Evolutionary conservation across 352 stramenopile species (phyloP), one percentile per base, ranked within the genome.

Genomic region (Globisporangium heterothallicum): DNA sequence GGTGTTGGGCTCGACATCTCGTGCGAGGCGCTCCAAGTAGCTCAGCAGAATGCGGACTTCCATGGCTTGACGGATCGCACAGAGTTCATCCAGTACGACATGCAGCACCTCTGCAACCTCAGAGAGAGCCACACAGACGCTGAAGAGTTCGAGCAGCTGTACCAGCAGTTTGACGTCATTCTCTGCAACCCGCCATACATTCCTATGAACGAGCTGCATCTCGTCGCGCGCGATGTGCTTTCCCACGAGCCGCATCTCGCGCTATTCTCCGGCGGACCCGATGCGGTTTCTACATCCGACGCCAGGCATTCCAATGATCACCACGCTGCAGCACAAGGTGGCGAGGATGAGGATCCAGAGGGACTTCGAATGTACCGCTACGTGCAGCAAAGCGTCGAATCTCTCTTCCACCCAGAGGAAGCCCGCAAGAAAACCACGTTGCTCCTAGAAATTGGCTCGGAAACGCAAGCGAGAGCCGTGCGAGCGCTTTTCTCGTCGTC

Each of bases 161-260:
- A 58, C 30, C 69, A 64, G 26, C 38, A 58, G 2, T 85, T 93
- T 43, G 79, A 90, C 48, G 74, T 85, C 10, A 62, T 94, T 36
- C 46, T 92, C 38, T 78, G 78, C 58, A 88, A 88, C 29, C 82
- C 82, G 8, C 80, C 80, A 27, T 88, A 90, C 49, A 92, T 90
- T 44, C 74, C 82, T 0, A 54, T 57, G 19, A 58, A 25, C 6
- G 78, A 91, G 41, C 49, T 84, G 3, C 42, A 68, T 35, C 67
- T 88, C n/a, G 64, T 92, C 2, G 77, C 66, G 5, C 29, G 54
- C 3, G 75, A 88, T 19, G 77, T 89, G 13, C 59, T 89, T 0
- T 53, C 73, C 21, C 68, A 85, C 50, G 83, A 93, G 44, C 83
- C 83, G 0, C 83, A 93, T 25, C 41, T 77, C 2, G 83, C 83